Base-by-base conservation (phyloP, 1,139 yeast species). In the Zygosaccharomyces pseudobailii region DNA sequence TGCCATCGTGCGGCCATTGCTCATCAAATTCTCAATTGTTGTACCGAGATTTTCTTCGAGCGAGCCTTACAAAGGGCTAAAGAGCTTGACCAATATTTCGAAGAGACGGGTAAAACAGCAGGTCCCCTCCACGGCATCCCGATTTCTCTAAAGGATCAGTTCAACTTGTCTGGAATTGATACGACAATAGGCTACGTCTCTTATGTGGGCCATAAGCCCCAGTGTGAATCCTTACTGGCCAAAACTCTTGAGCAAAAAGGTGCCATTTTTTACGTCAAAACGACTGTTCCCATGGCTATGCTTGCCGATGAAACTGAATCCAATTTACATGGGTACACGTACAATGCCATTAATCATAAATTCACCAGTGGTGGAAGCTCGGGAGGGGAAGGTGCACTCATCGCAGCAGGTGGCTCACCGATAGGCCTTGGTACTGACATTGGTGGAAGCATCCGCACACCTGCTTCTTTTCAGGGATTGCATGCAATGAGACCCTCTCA, bases 91-190 rank as follows among this genome's bases (percentile, higher is more conserved):
- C 67, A 63, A 8, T 49, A 58, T 34, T 61, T 61, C 20, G 76
- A 76, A 0, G 61, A 68, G 42, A 51, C 69, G 0, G 33, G 33
- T 4, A 30, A 10, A 30, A 30, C 33, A 19, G 48, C 69, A 10
- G 85, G 86, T 13, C 82, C 84, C 4, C 65, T 84, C 30, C 87
- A 84, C 45, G 92, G 90, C 3, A 67, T 84, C 48, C 89, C 89
- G 7, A 70, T 84, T 42, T 79, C 87, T 3, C 59, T 83, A 46
- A 76, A 76, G 53, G 83, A 78, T 52, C 78, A 75, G 51, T 63
- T 76, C 46, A 74, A 75, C 46, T 54, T 76, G n/a, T 70, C 67
- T 46, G 81, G 80, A 0, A 49, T 71, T 5, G 75, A 71, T 37
- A 68, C 79, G 1, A 62, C 76, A 0, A 62, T 75, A 40, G 82